Conservation (phyloP, 129 eudicot species). For the Apium graveolens region DNA sequence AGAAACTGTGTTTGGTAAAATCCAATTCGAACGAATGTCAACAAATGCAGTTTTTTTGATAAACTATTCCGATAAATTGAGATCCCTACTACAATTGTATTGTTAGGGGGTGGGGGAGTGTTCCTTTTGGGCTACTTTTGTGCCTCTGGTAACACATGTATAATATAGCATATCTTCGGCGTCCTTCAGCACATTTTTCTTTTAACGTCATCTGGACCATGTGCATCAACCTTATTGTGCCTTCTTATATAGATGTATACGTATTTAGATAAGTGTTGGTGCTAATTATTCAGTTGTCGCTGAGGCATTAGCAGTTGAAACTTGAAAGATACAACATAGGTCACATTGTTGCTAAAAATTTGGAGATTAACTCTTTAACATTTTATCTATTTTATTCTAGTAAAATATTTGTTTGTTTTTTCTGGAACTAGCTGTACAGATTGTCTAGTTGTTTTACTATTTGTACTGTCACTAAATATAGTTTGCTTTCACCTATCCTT, state of each 20-base stretch:
- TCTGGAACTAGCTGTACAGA: slow-evolving; percentile 1
- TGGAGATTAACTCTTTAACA: not conserved
- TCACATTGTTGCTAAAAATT: not conserved
- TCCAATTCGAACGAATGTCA: too few relatives aligned
- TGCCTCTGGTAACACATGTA: not conserved
- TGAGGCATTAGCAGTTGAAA: not conserved
- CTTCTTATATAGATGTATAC: not conserved
- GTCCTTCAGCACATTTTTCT: not conserved
- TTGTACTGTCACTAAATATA: slow-evolving; percentile 3
- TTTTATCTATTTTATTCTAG: not conserved
- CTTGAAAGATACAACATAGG: not conserved
- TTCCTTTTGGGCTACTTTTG: too few relatives aligned
- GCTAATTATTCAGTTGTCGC: not conserved
- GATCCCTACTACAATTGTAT: not conserved
- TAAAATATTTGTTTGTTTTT: not conserved
- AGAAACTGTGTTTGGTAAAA: not conserved
- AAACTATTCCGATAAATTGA: not conserved
- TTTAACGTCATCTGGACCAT: not conserved
- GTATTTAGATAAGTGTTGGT: not conserved
- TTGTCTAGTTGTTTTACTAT: slow-evolving; percentile 1
- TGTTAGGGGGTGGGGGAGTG: too few relatives aligned
- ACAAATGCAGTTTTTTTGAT: not conserved
- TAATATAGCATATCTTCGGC: not conserved
- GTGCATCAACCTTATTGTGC: not conserved
- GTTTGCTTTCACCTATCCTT: slow-evolving; percentile 22